Conservation (phyloP, 257 asterid genomes). For the Gardenia jasminoides region DNA sequence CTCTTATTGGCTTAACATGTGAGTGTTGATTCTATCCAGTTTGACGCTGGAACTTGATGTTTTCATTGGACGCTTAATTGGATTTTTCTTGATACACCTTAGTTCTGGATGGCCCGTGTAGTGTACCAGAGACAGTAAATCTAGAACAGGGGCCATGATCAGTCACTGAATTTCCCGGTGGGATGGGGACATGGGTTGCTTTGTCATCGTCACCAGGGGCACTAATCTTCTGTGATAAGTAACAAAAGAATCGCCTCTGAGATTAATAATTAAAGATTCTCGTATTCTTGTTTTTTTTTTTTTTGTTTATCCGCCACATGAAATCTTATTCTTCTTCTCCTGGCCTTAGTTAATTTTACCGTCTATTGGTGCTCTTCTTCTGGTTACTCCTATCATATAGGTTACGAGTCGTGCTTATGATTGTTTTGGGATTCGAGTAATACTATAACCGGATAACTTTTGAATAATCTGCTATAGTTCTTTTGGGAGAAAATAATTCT, state of each 20-base stretch:
- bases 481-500: too few relatives aligned
- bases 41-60: background rate
- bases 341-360: too few relatives aligned
- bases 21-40: constrained; percentile 20
- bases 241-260: background rate
- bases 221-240: background rate
- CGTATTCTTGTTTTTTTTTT: background rate
- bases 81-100: background rate
- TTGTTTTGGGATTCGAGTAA: too few relatives aligned
- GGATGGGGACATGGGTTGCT: background rate
- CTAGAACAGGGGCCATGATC: background rate
- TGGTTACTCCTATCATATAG: background rate
- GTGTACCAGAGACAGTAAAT: background rate
- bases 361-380: background rate
- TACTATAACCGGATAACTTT: background rate
- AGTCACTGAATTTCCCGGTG: too few relatives aligned
- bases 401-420: too few relatives aligned
- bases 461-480: background rate
- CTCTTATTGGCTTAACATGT: constrained; percentile 37
- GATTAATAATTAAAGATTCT: background rate
- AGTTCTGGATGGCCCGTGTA: background rate
- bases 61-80: background rate
- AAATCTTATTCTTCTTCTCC: background rate
- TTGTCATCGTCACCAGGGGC: background rate
- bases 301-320: background rate